Percentiles rank a stretch among this genome's conserved stretches.
phyloP scores from a whole-genome alignment of 805 yeast genomes.

The Komagataella ulmi region DNA sequence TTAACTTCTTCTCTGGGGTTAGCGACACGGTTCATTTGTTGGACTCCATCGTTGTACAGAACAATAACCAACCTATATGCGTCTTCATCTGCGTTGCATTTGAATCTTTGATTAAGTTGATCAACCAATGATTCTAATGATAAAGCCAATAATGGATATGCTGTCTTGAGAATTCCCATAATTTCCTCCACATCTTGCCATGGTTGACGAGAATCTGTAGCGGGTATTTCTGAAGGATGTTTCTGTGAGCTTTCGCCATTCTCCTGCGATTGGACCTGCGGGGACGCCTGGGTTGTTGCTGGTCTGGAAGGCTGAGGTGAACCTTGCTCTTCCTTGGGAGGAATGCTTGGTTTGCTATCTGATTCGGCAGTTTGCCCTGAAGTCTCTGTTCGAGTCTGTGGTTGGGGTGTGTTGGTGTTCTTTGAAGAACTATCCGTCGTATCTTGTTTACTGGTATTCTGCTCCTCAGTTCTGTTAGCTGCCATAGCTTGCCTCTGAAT shows the following conservation, averaged over 20 bases:
- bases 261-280: constrained; percentile 3
- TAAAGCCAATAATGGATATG: constrained; percentile 85
- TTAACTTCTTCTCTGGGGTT: constrained; percentile 81
- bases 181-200: constrained; percentile 91
- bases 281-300: constrained; percentile 2
- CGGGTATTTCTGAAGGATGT: constrained; percentile 3
- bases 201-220: constrained; percentile 46
- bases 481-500: constrained; percentile 58
- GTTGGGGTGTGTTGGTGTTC: constrained; percentile 1
- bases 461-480: constrained; percentile 2
- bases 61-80: constrained; percentile 91
- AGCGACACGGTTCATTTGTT: constrained; percentile 73
- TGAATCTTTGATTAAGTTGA: constrained; percentile 87
- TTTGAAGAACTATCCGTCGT: neutral
- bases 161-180: constrained; percentile 90
- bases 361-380: constrained; percentile 1
- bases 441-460: neutral
- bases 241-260: neutral
- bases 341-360: constrained; percentile 1
- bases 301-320: constrained; percentile 1
- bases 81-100: constrained; percentile 90
- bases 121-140: constrained; percentile 92
- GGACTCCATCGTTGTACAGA: constrained; percentile 83
- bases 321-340: constrained; percentile 7
- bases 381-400: constrained; percentile 6